Percentiles rank a stretch among this genome's conserved stretches.
Conservation (phyloP, 352 stramenopile genomes). For the Phytophthora europaea region DNA sequence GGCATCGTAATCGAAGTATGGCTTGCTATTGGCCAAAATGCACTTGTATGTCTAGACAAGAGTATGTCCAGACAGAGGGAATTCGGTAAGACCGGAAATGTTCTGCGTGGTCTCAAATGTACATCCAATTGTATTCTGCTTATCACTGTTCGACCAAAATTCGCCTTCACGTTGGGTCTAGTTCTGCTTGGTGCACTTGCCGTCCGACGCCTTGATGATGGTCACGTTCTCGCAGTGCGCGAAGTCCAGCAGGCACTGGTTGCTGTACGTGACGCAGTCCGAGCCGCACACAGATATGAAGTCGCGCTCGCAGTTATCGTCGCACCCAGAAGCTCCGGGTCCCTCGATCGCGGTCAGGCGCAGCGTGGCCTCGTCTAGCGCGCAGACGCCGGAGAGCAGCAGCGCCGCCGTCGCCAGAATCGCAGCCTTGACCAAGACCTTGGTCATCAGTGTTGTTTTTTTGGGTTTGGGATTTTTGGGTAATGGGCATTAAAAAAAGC, state of each 20-base stretch:
- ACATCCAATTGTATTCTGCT: constrained; percentile 6
- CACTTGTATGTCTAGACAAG: too few relatives aligned
- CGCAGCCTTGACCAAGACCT: constrained; percentile 7
- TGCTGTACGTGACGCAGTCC: constrained; percentile 65
- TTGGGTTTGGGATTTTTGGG: too few relatives aligned
- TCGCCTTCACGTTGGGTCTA: neutral
- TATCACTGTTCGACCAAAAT: constrained; percentile 1
- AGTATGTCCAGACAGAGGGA: too few relatives aligned
- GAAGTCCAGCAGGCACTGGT: constrained; percentile 62
- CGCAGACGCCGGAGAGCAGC: constrained; percentile 15
- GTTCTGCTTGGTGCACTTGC: constrained; percentile 43
- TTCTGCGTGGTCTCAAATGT: too few relatives aligned
- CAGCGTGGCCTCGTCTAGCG: constrained; percentile 20
- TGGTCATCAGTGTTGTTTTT: too few relatives aligned
- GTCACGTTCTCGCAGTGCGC: constrained; percentile 44
- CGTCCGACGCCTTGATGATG: constrained; percentile 37
- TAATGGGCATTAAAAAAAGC: too few relatives aligned
- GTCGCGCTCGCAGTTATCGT: constrained; percentile 46
- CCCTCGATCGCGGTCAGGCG: neutral
- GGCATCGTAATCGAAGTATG: too few relatives aligned
- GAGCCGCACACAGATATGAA: constrained; percentile 69
- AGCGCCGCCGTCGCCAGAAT: constrained; percentile 17
- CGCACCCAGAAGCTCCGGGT: constrained; percentile 34
- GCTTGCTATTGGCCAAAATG: too few relatives aligned
- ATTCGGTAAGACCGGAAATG: too few relatives aligned